These are phyloP conservation scores for Cryomyces antarcticus DNA, from an alignment of 495 filamentous ascomycete genomes.

Conservation along the genomic window DNA sequence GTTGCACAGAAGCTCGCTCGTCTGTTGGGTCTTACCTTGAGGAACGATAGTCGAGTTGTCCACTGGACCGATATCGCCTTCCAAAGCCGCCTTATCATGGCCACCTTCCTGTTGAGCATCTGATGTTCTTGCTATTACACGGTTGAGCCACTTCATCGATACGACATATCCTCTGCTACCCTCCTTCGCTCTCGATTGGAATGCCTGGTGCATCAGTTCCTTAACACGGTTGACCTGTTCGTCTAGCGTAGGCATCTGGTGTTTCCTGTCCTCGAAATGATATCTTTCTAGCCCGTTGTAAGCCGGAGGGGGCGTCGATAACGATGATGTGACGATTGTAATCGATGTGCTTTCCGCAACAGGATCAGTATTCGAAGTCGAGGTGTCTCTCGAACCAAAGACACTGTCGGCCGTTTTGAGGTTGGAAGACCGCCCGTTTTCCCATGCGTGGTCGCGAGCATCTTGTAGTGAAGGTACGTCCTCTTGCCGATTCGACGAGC, in stretches of 20 bases:
- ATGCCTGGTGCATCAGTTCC: constrained; percentile 27
- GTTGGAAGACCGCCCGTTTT: too few species aligned
- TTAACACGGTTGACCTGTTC: constrained; percentile 58
- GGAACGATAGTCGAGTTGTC: constrained; percentile 48
- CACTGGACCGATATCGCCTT: constrained; percentile 56
- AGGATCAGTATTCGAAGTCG: too few species aligned
- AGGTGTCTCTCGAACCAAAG: too few species aligned
- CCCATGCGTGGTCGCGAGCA: too few species aligned
- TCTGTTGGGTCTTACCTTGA: constrained; percentile 5
- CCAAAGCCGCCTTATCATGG: constrained; percentile 34
- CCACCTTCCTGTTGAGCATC: constrained; percentile 29
- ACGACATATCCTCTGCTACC: constrained; percentile 60
- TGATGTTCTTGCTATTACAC: constrained; percentile 47
- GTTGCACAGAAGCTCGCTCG: constrained; percentile 1
- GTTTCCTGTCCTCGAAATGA: background rate
- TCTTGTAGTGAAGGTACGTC: too few species aligned
- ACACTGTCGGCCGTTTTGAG: too few species aligned
- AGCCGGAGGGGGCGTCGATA: constrained; percentile 1
- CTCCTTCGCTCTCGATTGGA: constrained; percentile 24
- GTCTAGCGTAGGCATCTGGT: constrained; percentile 38
- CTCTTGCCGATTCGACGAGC: too few species aligned
- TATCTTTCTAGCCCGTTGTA: background rate
- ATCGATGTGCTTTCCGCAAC: background rate
- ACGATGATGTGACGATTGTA: background rate
- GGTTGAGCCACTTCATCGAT: constrained; percentile 56